phyloP scores from a whole-genome alignment of 1,284 basidiomycete species.

The Heterobasidion parviporum region DNA sequence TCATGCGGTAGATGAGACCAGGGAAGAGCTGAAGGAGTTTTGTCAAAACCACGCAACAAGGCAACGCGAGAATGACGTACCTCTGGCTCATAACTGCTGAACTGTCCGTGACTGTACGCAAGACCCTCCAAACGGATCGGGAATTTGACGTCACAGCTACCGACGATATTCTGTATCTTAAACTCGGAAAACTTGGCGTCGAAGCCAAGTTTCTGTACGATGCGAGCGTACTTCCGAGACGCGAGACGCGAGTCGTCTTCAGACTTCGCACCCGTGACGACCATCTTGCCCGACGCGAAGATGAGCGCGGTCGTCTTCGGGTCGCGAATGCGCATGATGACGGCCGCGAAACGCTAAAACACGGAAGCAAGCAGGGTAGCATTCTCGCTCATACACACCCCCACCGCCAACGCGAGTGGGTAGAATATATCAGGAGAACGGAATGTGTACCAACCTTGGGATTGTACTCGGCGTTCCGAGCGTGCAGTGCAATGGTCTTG shows the following conservation, averaged over 20 bases:
- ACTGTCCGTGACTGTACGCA: conserved; percentile 97
- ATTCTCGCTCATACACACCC: conserved; percentile 27
- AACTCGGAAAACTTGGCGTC: conserved; percentile 99
- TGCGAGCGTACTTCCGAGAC: conserved; percentile 97
- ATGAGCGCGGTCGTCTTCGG: conserved; percentile 99
- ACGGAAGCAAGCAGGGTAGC: conserved; percentile 53
- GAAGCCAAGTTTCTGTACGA: conserved; percentile 99
- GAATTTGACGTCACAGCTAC: conserved; percentile 98
- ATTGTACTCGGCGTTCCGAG: conserved; percentile 98
- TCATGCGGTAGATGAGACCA: conserved; percentile 99
- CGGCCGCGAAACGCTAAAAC: conserved; percentile 95
- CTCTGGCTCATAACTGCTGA: conserved; percentile 97
- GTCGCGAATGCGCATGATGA: conserved; percentile 99
- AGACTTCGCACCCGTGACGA: conserved; percentile 98
- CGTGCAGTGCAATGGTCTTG: conserved; percentile 98
- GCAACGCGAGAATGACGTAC: conserved; percentile 37
- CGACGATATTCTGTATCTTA: conserved; percentile 99
- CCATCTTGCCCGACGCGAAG: conserved; percentile 99
- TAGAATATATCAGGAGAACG: conserved; percentile 18
- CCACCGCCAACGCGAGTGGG: conserved; percentile 16
- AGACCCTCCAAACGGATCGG: conserved; percentile 97
- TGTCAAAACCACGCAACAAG: neutral
- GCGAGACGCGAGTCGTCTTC: conserved; percentile 97
- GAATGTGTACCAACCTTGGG: conserved; percentile 84
- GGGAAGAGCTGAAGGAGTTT: conserved; percentile 75